phyloP scores from a whole-genome alignment of 2,329 filamentous ascomycete species.

The Fusarium sambucinum region DNA sequence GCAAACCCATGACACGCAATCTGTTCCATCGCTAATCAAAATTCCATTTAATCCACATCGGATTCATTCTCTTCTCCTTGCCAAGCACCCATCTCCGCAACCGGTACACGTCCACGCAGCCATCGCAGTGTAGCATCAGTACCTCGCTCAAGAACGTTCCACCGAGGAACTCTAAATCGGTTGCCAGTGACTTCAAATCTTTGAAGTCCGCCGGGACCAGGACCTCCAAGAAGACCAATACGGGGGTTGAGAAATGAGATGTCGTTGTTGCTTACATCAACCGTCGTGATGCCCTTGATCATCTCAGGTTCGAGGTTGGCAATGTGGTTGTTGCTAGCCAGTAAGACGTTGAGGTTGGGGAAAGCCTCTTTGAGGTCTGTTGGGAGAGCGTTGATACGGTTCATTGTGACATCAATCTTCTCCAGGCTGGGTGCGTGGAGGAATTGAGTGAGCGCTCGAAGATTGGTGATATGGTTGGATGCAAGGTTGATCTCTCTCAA shows the following conservation, averaged over 20 bases:
- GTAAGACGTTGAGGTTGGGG: constrained; percentile 75
- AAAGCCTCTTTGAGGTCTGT: constrained; percentile 71
- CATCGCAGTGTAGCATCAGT: constrained; percentile 87
- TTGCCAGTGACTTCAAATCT: constrained; percentile 85
- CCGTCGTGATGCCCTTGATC: constrained; percentile 78
- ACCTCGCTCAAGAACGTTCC: constrained; percentile 85
- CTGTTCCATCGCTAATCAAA: constrained; percentile 1
- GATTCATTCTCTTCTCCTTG: constrained; percentile 58
- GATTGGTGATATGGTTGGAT: constrained; percentile 77
- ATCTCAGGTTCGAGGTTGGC: constrained; percentile 77
- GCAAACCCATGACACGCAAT: neutral
- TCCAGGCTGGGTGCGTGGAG: constrained; percentile 81
- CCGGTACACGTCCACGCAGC: constrained; percentile 80
- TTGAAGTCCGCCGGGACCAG: constrained; percentile 67
- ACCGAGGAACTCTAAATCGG: constrained; percentile 86
- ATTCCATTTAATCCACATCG: constrained; percentile 41
- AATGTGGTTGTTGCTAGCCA: constrained; percentile 84
- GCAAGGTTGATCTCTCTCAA: constrained; percentile 82
- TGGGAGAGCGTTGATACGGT: constrained; percentile 81
- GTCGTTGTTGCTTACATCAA: constrained; percentile 79
- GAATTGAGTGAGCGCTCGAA: constrained; percentile 73
- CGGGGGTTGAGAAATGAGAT: constrained; percentile 84
- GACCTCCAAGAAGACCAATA: constrained; percentile 80
- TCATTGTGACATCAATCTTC: constrained; percentile 84
- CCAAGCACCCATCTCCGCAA: constrained; percentile 70